Conservation (phyloP, 1,284 basidiomycete genomes). For the Heterobasidion occidentale region DNA sequence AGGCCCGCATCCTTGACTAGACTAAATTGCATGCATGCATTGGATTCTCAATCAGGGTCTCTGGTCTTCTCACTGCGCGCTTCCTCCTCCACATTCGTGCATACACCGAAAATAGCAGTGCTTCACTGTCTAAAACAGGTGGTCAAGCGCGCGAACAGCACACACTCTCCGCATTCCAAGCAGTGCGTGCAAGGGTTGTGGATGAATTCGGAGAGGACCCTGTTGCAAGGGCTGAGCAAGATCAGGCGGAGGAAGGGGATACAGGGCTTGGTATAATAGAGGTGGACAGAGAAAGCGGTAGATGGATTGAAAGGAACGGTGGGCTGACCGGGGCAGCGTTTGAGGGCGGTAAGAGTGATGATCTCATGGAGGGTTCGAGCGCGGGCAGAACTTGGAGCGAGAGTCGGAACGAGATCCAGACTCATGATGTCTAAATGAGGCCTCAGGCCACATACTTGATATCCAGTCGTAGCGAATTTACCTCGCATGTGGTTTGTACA, state of each 20-base stretch:
- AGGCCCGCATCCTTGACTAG: neutral
- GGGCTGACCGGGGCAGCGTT: too few relatives aligned
- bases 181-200: constrained; percentile 2
- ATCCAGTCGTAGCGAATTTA: too few relatives aligned
- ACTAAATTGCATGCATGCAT: neutral
- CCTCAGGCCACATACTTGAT: too few relatives aligned
- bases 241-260: neutral
- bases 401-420: too few relatives aligned
- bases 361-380: too few relatives aligned
- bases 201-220: constrained; percentile 13
- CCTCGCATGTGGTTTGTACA: too few relatives aligned
- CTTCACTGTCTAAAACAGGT: neutral
- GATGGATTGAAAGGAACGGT: too few relatives aligned
- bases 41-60: constrained; percentile 16
- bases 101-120: constrained; percentile 11
- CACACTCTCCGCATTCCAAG: neutral
- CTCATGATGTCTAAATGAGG: too few relatives aligned
- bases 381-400: too few relatives aligned
- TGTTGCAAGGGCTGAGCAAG: neutral
- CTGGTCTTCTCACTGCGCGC: constrained; percentile 24
- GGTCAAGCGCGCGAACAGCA: neutral
- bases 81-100: constrained; percentile 24
- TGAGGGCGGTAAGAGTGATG: too few relatives aligned
- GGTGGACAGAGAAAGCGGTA: too few relatives aligned
- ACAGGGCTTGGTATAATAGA: too few relatives aligned